These are phyloP conservation scores for Davidsoniella australis DNA, from an alignment of 2,329 filamentous ascomycete species.

Conservation along the genomic window DNA sequence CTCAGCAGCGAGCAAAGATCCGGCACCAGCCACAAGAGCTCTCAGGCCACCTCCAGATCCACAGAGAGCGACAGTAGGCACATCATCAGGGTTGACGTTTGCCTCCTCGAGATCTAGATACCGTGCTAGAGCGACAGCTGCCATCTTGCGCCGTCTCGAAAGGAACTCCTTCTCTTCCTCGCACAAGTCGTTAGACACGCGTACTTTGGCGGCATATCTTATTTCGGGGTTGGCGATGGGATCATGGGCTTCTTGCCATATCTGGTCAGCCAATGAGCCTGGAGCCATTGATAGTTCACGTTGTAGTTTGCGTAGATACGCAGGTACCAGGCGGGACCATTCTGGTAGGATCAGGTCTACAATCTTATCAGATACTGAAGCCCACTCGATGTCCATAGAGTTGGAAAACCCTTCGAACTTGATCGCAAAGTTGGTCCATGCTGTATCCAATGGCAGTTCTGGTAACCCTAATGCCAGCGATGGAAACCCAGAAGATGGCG, in stretches of 20 bases:
- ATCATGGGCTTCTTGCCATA: constrained; percentile 84
- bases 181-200: constrained; percentile 68
- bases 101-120: constrained; percentile 66
- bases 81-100: constrained; percentile 81
- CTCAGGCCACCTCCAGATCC: constrained; percentile 83
- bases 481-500: neutral
- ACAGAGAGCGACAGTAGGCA: constrained; percentile 84
- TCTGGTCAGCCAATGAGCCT: constrained; percentile 77
- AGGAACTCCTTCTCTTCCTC: constrained; percentile 66
- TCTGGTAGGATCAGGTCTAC: constrained; percentile 60
- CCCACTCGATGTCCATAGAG: constrained; percentile 38
- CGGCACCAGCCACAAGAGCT: constrained; percentile 73
- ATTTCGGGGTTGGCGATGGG: constrained; percentile 76
- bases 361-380: constrained; percentile 37
- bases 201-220: constrained; percentile 59
- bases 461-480: constrained; percentile 5
- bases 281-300: constrained; percentile 73
- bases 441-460: constrained; percentile 16
- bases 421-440: constrained; percentile 31
- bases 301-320: constrained; percentile 66
- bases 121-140: constrained; percentile 55
- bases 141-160: constrained; percentile 47
- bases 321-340: constrained; percentile 65
- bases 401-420: constrained; percentile 37
- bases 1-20: constrained; percentile 67